Evolutionary conservation across 345 rosid genomes (phyloP).

Genomic region (Citrus trifoliata): DNA sequence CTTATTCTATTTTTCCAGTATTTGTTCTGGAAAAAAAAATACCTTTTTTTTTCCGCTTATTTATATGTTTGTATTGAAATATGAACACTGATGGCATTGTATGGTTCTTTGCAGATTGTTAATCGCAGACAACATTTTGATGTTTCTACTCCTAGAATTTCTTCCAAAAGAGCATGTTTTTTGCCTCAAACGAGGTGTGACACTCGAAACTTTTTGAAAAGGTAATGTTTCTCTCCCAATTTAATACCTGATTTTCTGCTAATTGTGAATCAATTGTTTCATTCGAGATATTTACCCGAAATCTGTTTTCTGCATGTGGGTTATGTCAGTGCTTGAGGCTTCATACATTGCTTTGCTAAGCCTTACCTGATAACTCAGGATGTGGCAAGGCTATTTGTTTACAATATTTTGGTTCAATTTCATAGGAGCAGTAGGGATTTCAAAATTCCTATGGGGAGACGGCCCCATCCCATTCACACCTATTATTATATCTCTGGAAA

Average conservation of each 20-base stretch:
- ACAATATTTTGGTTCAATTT: neutral
- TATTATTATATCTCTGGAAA: too few species aligned
- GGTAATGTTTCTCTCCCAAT: slow-evolving; percentile 19
- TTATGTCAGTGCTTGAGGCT: neutral
- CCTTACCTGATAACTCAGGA: neutral
- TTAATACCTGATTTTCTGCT: neutral
- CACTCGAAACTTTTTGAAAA: slow-evolving; percentile 3
- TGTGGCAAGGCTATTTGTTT: neutral
- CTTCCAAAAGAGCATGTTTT: slow-evolving; percentile 29
- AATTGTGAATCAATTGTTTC: neutral
- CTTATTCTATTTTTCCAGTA: neutral
- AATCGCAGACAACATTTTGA: slow-evolving; percentile 22
- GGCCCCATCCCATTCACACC: too few species aligned
- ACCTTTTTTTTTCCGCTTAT: too few species aligned
- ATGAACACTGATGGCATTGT: neutral
- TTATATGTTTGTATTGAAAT: neutral
- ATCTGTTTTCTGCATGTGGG: neutral
- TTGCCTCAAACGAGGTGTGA: slow-evolving; percentile 22
- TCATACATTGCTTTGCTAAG: neutral
- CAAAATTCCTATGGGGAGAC: too few species aligned
- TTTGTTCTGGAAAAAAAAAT: neutral
- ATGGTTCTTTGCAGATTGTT: slow-evolving; percentile 33
- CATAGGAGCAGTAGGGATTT: neutral
- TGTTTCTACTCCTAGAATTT: slow-evolving; percentile 15
- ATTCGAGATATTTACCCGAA: neutral